Conservation (phyloP, 306 rosid species). For the Alnus rubra region DNA sequence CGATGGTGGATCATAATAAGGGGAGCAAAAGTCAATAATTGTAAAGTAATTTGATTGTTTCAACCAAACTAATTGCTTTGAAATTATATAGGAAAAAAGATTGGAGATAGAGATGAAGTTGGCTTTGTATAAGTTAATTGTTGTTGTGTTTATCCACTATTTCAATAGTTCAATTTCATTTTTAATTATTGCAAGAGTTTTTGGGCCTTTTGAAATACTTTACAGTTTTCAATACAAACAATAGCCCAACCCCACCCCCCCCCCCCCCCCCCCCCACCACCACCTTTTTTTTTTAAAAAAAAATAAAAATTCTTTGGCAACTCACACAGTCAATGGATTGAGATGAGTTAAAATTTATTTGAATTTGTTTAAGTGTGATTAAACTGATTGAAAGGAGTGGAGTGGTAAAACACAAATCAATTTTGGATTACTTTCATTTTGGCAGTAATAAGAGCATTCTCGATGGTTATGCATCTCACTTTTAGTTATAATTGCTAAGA, state of each 20-base stretch:
- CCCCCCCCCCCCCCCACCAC: too few relatives aligned
- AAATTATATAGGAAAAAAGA: constrained; percentile 7
- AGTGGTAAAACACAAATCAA: too few relatives aligned
- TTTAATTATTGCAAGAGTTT: not conserved
- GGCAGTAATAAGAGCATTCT: too few relatives aligned
- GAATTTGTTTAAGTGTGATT: too few relatives aligned
- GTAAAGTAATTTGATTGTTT: constrained; percentile 46
- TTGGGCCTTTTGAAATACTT: too few relatives aligned
- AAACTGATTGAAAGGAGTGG: too few relatives aligned
- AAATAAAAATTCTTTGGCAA: too few relatives aligned
- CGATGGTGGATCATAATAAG: constrained; percentile 27
- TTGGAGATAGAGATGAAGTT: constrained; percentile 20
- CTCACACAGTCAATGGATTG: not conserved
- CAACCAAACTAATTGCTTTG: constrained; percentile 28
- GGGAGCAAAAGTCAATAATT: constrained; percentile 32
- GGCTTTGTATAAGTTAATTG: constrained; percentile 15
- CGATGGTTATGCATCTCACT: too few relatives aligned
- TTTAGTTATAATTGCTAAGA: too few relatives aligned
- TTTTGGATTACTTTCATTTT: too few relatives aligned
- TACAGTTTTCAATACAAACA: not conserved
- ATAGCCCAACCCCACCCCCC: too few relatives aligned
- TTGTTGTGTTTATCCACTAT: not conserved
- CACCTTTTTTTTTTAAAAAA: too few relatives aligned
- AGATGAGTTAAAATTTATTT: not conserved
- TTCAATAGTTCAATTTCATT: not conserved